phyloP scores from a whole-genome alignment of 331 rosid species.

The Malus hybrid region DNA sequence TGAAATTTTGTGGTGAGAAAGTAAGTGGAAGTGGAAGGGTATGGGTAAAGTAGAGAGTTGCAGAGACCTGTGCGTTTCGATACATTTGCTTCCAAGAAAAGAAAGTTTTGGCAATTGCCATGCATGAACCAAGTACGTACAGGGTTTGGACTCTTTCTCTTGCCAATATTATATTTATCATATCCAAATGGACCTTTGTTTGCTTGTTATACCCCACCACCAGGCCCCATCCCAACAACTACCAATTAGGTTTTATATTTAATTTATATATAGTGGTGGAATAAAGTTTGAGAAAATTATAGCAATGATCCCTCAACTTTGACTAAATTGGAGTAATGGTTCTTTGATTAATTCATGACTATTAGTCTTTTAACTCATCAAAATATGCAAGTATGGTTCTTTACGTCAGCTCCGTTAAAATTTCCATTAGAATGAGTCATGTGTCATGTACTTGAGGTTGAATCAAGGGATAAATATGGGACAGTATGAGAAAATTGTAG shows the following conservation, averaged over 20 bases:
- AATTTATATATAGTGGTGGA: not conserved
- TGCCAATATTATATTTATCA: not conserved
- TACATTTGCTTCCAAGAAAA: not conserved
- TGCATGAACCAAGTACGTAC: constrained; percentile 83
- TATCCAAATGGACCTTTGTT: constrained; percentile 21
- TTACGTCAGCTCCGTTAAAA: no score
- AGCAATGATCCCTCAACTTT: no score
- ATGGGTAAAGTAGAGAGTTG: constrained; percentile 23
- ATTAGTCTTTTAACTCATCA: no score
- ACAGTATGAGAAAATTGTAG: no score
- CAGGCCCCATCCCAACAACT: not conserved
- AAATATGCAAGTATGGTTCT: no score
- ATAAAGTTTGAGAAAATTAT: not conserved
- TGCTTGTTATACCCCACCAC: not conserved
- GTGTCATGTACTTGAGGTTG: no score
- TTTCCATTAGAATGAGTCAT: no score
- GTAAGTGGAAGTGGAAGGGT: not conserved
- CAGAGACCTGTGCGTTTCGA: not conserved
- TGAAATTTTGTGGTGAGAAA: not conserved
- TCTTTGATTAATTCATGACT: no score
- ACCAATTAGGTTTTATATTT: not conserved
- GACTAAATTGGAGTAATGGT: no score
- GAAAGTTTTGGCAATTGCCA: constrained; percentile 18
- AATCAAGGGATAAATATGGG: no score
- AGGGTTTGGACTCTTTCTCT: constrained; percentile 18